A percentile compares a stretch with the other conserved stretches of the same genome.
phyloP scores from a whole-genome alignment of 257 asterid species.

The Solanum neorickii region DNA sequence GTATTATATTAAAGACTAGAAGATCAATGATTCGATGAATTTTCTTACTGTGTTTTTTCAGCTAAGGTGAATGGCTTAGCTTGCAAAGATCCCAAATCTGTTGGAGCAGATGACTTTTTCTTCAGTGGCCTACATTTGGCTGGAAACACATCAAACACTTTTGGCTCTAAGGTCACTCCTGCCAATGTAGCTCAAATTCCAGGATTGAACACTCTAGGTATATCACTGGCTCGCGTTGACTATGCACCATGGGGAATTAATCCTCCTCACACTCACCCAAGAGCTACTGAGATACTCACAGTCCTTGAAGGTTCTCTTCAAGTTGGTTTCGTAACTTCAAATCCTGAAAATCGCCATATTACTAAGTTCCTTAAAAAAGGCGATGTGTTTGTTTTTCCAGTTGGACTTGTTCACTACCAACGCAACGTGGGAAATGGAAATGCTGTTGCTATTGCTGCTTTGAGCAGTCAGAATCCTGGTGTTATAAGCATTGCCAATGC shows the following conservation, averaged over 20 bases:
- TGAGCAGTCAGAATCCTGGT: conserved; percentile 1
- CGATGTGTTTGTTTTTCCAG: conserved; percentile 6
- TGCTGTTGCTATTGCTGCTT: background rate
- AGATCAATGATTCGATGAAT: background rate
- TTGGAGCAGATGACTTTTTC: conserved; percentile 9
- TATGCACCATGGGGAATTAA: background rate
- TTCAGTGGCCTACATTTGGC: conserved; percentile 24
- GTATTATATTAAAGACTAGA: background rate
- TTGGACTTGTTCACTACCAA: conserved; percentile 15
- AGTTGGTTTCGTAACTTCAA: background rate
- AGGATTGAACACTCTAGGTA: conserved; percentile 13
- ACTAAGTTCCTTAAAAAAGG: conserved; percentile 1
- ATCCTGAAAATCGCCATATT: background rate
- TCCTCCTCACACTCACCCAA: background rate
- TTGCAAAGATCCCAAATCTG: conserved; percentile 12
- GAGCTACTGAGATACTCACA: background rate
- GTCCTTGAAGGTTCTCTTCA: background rate
- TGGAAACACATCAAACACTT: conserved; percentile 19
- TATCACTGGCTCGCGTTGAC: conserved; percentile 8
- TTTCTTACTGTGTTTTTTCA: background rate
- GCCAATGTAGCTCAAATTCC: conserved; percentile 1
- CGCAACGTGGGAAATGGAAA: background rate
- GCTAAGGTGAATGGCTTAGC: conserved; percentile 9
- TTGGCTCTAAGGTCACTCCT: conserved; percentile 4
- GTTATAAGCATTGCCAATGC: background rate